Percentiles rank a stretch among this genome's conserved stretches.
Conservation (phyloP, 176 grass and related monocot species). For the Tillandsia leiboldiana region DNA sequence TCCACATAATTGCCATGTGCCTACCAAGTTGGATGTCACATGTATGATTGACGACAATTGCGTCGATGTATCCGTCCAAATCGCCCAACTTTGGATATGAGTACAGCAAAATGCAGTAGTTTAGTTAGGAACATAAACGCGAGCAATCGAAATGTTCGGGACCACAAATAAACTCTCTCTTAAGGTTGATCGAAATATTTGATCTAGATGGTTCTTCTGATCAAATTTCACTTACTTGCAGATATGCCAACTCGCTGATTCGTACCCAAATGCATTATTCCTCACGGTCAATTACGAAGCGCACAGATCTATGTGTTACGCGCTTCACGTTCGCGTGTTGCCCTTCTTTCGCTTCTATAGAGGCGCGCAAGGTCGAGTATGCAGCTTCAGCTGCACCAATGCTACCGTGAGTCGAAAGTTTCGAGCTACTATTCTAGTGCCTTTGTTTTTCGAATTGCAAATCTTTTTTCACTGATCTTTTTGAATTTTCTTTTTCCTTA, state of each 20-base stretch:
- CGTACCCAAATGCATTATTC: slow-evolving; percentile 41
- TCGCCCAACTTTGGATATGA: no score
- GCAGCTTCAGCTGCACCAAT: slow-evolving; percentile 72
- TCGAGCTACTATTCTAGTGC: background rate
- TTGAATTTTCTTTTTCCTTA: background rate
- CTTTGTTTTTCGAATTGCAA: background rate
- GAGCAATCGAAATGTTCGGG: background rate
- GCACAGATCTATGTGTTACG: slow-evolving; percentile 31
- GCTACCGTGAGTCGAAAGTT: slow-evolving; percentile 30
- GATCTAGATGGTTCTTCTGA: background rate
- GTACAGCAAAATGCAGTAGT: no score
- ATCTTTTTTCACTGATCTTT: background rate
- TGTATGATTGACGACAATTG: no score
- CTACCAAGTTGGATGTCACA: no score
- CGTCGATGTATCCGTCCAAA: no score
- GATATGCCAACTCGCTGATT: slow-evolving; percentile 46
- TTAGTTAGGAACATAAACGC: background rate
- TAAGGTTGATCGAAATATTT: background rate
- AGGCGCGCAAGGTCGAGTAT: slow-evolving; percentile 36
- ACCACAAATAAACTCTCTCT: no score
- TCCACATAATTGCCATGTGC: no score
- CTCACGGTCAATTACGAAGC: slow-evolving; percentile 43
- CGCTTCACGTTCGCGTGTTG: slow-evolving; percentile 29
- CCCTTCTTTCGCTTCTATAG: slow-evolving; percentile 49
- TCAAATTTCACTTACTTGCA: slow-evolving; percentile 17